These are phyloP conservation scores for Coprinopsis cinerea DNA, from an alignment of 768 basidiomycete species.

Conservation along the genomic window DNA sequence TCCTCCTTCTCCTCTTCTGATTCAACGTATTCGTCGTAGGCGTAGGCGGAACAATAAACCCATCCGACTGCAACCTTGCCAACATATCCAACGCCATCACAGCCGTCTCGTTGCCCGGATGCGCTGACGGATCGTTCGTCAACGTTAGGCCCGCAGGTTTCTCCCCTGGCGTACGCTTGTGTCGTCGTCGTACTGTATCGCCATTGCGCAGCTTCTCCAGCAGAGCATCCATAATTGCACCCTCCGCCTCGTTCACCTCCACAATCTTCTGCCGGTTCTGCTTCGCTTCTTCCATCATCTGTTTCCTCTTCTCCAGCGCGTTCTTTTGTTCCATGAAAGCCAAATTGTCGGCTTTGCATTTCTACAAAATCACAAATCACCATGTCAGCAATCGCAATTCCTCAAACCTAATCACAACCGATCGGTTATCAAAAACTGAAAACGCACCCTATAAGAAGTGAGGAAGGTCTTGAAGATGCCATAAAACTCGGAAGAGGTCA, in stretches of 20 bases:
- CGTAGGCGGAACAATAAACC: conserved; percentile 50
- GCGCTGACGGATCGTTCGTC: conserved; percentile 29
- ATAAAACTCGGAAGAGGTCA: conserved; percentile 89
- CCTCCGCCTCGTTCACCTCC: conserved; percentile 45
- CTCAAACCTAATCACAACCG: not conserved
- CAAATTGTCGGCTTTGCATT: conserved; percentile 82
- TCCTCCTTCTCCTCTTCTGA: conserved; percentile 29
- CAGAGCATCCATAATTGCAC: conserved; percentile 60
- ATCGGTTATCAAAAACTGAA: not conserved
- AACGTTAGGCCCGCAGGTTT: conserved; percentile 23
- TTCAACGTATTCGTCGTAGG: conserved; percentile 38
- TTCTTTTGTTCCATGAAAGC: conserved; percentile 64
- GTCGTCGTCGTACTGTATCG: conserved; percentile 54
- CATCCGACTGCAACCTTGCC: conserved; percentile 65
- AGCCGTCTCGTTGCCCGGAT: conserved; percentile 38
- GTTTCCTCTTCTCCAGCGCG: conserved; percentile 63
- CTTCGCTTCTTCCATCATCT: conserved; percentile 57
- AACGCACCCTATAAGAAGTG: conserved; percentile 75
- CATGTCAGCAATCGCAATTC: not conserved
- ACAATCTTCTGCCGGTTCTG: conserved; percentile 44
- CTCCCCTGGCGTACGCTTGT: conserved; percentile 40
- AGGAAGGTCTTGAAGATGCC: conserved; percentile 96
- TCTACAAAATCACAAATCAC: conserved; percentile 38
- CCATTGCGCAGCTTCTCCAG: conserved; percentile 70
- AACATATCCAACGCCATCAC: conserved; percentile 72